Evolutionary conservation across 1,284 basidiomycete species (phyloP), one percentile per base, ranked within the genome.

Genomic region (Ustilago loliicola): DNA sequence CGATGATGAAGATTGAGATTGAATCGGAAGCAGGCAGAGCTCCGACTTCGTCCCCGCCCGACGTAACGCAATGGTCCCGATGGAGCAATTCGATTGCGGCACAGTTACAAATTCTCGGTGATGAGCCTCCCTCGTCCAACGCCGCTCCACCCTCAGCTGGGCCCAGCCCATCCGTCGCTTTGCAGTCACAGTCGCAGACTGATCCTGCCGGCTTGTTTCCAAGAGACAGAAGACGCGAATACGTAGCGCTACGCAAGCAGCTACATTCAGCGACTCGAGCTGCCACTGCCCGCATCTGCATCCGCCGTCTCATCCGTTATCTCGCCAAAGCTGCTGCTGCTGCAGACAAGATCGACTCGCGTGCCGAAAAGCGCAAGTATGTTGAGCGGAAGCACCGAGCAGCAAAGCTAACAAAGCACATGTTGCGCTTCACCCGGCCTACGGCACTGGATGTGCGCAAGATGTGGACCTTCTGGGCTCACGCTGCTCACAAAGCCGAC

Each of bases 381-480:
- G 7, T 73, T 5, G 53, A 53, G 2, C 36, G 50, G 19, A 73
- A 65, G 36, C 54, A 55, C 36, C 57, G 58, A 11, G n/a, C 61
- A 17, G 65, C 34, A 3, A 65, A 65, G n/a, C 38, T 67, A n/a
- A 34, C 51, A 1, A 61, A 58, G 52, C 54, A 68, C 19, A 29
- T 62, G 65, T 38, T 62, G 13, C 60, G 47, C 19, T 40, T 32
- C 1, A 5, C 21, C 1, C 48, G 40, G 13, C 61, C 68, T n/a
- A 19, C 57, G 7, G 11, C 50, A 8, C 47, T 77, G 30, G 69
- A 77, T 59, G 34, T 50, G 45, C 61, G 69, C 13, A 51, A 30
- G 17, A 3, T 77, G 50, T 77, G 74, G 74, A 53, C 29, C 34
- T 9, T 57, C 8, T 77, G 74, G 74, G 74, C 74, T 19, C 56